Percentiles rank a stretch among this genome's conserved stretches.
phyloP scores from a whole-genome alignment of 768 basidiomycete genomes.

The Phylloporus sp. region DNA sequence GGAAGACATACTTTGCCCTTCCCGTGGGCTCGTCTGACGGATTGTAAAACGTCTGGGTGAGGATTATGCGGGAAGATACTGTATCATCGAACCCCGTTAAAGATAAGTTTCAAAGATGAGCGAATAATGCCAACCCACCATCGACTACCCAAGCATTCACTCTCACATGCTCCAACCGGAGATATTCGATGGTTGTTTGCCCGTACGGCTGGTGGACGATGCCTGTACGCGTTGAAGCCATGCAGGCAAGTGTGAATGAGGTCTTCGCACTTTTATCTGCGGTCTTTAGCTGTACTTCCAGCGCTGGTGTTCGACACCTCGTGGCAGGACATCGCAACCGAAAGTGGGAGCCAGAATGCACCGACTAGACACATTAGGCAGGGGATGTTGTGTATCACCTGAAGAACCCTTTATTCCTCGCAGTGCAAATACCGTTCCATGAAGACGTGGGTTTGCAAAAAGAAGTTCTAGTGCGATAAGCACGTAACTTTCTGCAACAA shows the following conservation, averaged over 20 bases:
- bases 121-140: too few relatives aligned
- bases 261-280: conserved; percentile 9
- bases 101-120: too few relatives aligned
- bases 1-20: conserved; percentile 54
- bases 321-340: neutral
- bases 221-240: conserved; percentile 22
- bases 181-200: conserved; percentile 22
- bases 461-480: too few relatives aligned
- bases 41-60: conserved; percentile 42
- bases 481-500: too few relatives aligned
- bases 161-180: conserved; percentile 40
- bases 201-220: conserved; percentile 31
- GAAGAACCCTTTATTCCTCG: too few relatives aligned
- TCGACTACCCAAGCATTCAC: conserved; percentile 43
- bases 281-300: too few relatives aligned
- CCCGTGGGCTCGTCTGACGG: conserved; percentile 34
- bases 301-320: conserved; percentile 2
- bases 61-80: conserved; percentile 43
- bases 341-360: too few relatives aligned
- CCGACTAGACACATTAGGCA: neutral
- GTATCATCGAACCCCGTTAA: neutral
- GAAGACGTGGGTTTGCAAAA: too few relatives aligned
- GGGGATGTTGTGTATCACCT: too few relatives aligned
- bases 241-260: conserved; percentile 5
- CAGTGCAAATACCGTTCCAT: too few relatives aligned